Evolutionary conservation across 257 asterid genomes (phyloP), one percentile per base, ranked within the genome.

Genomic region (Vinca minor): DNA sequence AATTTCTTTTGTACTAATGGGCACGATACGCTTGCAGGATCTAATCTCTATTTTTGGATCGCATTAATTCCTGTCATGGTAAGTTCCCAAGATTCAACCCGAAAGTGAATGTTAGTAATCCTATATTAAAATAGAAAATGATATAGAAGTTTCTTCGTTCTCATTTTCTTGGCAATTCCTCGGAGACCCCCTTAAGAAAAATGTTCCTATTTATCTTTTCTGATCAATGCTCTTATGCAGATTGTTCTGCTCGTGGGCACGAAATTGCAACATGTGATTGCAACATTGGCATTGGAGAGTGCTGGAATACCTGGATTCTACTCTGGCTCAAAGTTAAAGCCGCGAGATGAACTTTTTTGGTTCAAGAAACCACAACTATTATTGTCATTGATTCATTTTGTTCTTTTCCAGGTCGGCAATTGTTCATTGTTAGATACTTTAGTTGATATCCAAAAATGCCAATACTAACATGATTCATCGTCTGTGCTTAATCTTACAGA

Each of bases 31-130:
- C 47, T 59, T 79, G 86, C 94, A 93, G 99, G 97, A 67, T 93
- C 99, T 14, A 87, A 93, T 84, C 96, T 93, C 63, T 93, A 93
- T 71, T 93, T 93, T 77, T 89, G 99, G 99, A 89, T 93, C 70
- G 95, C 99, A n/a, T 80, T 84, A 58, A 87, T 93, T 70, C 99
- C 99, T 14, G 58, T 84, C 80, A 71, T 80, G 34, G 99, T 93
- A 83, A 87, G 99, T 71, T 67, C 64, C 45, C 59, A 8, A 9
- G 18, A 29, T 42, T 44, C 44, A 21, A 13, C 21, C n/a, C n/a
- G n/a, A n/a, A n/a, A n/a, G n/a, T n/a, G n/a, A n/a, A n/a, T n/a
- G n/a, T 54, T 38, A n/a, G 14, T 47, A 36, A 31, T 68, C 12
- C 47, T 20, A 10, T 32, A 6, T 63, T 45, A 34, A 58, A n/a